phyloP scores from a whole-genome alignment of 2,329 filamentous ascomycete species.

The Fusarium ramigenum region DNA sequence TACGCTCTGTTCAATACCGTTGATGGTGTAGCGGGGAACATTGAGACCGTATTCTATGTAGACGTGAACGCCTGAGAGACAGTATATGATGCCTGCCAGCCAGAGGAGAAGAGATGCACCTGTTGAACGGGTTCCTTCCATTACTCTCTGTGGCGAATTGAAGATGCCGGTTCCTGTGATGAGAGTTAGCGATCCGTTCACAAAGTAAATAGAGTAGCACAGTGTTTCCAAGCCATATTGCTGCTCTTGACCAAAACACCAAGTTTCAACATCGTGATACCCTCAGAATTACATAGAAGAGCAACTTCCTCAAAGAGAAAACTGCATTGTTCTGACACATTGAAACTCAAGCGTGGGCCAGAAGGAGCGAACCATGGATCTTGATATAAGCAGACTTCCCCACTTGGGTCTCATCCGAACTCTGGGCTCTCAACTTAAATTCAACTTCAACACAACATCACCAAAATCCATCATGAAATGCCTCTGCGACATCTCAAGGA shows the following conservation, averaged over 20 bases:
- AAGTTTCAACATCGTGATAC: not conserved
- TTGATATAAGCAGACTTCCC: conserved; percentile 20
- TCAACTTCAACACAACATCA: conserved; percentile 33
- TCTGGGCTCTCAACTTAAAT: conserved; percentile 26
- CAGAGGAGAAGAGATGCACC: conserved; percentile 53
- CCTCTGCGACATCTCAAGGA: not conserved
- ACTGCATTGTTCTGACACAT: conserved; percentile 21
- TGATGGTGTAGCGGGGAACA: conserved; percentile 53
- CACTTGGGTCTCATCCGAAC: conserved; percentile 31
- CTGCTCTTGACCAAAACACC: not conserved
- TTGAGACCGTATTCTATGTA: conserved; percentile 59
- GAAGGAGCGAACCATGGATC: conserved; percentile 22
- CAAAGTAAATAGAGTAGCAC: not conserved
- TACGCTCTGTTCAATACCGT: conserved; percentile 52
- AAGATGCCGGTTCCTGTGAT: conserved; percentile 50
- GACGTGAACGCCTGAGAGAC: conserved; percentile 49
- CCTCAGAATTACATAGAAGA: not conserved
- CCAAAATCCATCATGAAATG: not conserved
- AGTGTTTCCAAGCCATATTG: not conserved
- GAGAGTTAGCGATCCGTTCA: conserved; percentile 17
- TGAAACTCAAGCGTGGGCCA: conserved; percentile 21
- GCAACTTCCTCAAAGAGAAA: not conserved
- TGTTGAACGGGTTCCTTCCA: conserved; percentile 46
- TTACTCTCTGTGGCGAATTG: conserved; percentile 47
- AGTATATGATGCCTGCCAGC: conserved; percentile 52